Evolutionary conservation across 1,139 yeast genomes (phyloP).

Genomic region (Scheffersomyces quercinus): DNA sequence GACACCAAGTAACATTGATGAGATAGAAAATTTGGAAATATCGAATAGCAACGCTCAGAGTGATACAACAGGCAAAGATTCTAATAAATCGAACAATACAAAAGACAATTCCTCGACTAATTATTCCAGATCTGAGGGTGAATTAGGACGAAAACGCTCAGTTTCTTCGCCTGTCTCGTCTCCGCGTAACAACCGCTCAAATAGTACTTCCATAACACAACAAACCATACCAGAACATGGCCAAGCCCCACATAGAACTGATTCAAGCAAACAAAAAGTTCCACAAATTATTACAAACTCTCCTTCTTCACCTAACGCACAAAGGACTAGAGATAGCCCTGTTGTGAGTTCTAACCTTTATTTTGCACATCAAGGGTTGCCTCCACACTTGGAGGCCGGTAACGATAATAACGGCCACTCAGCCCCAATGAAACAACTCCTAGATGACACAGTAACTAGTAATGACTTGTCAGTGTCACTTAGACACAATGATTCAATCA

Average conservation of each 20-base stretch:
- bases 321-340: conserved; percentile 18
- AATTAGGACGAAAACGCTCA: conserved; percentile 25
- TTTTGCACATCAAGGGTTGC: conserved; percentile 57
- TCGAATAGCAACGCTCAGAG: not conserved
- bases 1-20: not conserved
- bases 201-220: conserved; percentile 2
- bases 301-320: conserved; percentile 1
- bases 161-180: conserved; percentile 22
- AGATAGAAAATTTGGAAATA: not conserved
- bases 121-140: conserved; percentile 6
- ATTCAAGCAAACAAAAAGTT: conserved; percentile 8
- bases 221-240: conserved; percentile 3
- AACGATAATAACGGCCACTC: conserved; percentile 1
- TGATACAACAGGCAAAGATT: not conserved
- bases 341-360: conserved; percentile 47
- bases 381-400: conserved; percentile 42
- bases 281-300: conserved; percentile 9
- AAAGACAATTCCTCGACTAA: not conserved
- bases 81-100: not conserved
- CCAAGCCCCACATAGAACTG: conserved; percentile 11
- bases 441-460: conserved; percentile 9
- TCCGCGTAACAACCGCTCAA: conserved; percentile 5
- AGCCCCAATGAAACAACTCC: conserved; percentile 2
- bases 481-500: conserved; percentile 47
- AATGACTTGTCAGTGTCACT: conserved; percentile 36